Evolutionary conservation across 2,329 filamentous ascomycete genomes (phyloP), one percentile per base, ranked within the genome.

Genomic region (Trematosphaeria pertusa): DNA sequence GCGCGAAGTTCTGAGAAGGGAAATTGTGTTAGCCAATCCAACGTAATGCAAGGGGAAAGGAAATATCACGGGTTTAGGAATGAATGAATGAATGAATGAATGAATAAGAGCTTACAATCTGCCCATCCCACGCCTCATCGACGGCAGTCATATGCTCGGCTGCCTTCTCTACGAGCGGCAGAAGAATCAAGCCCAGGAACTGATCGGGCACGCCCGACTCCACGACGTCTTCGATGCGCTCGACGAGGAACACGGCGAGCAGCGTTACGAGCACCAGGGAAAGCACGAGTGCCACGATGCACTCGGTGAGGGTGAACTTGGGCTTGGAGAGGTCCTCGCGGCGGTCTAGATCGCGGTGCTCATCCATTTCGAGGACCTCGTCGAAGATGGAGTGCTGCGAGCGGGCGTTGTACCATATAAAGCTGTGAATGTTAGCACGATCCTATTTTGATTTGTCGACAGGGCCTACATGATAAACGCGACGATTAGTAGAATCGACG

Each of bases 111-210:
- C 52, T 21, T 48, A 67, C 64, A 14, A 92, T 91, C 61, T 87
- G 85, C 58, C 89, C 84, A 59, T 90, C 87, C 82, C 86, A 93
- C 10, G 90, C 90, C 76, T 95, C 90, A 59, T 94, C 88, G 44
- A 94, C 78, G 22, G 89, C 88, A 1, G 88, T 93, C 40, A 95
- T 74, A 70, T 95, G 90, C 72, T 95, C 90, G 4, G 90, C 90
- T 1, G 88, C 87, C 70, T 96, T 95, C 65, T 95, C 91, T 4
- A 94, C 89, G 0, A 95, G 78, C 4, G 89, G 87, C 2, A 94
- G 82, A 2, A 95, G 78, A 54, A 94, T 93, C 24, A 95, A 75
- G 52, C 89, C 82, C 46, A 86, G 75, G 56, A 86, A 86, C 33
- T 80, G 70, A 40, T 74, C 71, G 2, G 67, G 67, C 6, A 86